Base-by-base conservation (phyloP, 148 eudicot genomes). In the Pharnaceum exiguum region DNA sequence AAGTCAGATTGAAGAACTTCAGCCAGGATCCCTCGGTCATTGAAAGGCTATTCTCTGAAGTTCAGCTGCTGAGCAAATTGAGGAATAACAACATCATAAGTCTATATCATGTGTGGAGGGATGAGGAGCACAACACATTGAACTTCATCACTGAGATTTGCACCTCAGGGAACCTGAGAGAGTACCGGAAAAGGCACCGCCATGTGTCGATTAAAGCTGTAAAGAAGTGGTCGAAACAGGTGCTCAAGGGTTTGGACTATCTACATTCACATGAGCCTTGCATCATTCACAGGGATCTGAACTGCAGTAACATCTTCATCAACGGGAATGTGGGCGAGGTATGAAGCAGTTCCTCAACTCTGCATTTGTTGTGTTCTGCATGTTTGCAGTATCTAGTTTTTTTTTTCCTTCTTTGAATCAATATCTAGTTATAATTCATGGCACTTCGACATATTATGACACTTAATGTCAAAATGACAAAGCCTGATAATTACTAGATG, bases 261-360 rank as follows among this genome's bases (percentile, higher is more conserved):
- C 76, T 90, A 22, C 97, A 90, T 64, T 82, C 67, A 2, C 91
- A 83, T 62, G 89, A 90, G 7, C 97, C 91, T 23, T 86, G 95
- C 63, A 74, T 90, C 43, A 87, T 90, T 62, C 95, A 90, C 54
- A 72, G 97, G 43, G 97, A 90, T 43, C 82, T 90, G 16, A 90
- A 86, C 29, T 90, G 97, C 77, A 86, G 85, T 58, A 90, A 90
- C 58, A 77, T 90, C 52, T 90, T 90, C 74, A 82, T 90, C 57
- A 90, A 90, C 24, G 95, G 95, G 7, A 90, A 90, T 51, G 62
- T 77, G 15, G 97, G 95, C 31, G 74, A 84, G 96, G 96, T 84
- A 76, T 58, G 37, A 46, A 21, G 2, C 26, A 30, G 40, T 40
- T 47, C 50, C 21, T 9, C 1, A 10, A 28, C 35, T 40, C 51